Evolutionary conservation across 495 filamentous ascomycete genomes (phyloP).

Genomic region (Penicillium coffeae): DNA sequence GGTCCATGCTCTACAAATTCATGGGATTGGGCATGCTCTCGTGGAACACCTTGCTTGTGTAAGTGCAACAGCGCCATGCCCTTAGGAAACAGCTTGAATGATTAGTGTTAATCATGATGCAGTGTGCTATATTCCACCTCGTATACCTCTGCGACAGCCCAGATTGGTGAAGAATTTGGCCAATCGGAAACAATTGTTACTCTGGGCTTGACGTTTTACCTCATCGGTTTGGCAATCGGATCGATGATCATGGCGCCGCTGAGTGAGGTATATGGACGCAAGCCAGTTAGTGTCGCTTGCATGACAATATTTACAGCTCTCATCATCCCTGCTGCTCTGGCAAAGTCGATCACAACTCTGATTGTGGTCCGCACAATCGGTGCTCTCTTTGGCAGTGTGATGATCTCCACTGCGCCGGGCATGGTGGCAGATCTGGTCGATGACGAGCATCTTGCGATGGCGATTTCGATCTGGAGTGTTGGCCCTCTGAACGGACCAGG

Average conservation of each 20-base stretch:
- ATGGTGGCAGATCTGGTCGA: slow-evolving; percentile 76
- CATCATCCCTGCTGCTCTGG: slow-evolving; percentile 68
- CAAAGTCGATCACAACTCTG: slow-evolving; percentile 58
- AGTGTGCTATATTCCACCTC: slow-evolving; percentile 81
- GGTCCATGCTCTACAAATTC: slow-evolving; percentile 64
- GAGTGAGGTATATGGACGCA: slow-evolving; percentile 75
- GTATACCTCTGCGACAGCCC: slow-evolving; percentile 66
- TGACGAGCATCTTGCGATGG: slow-evolving; percentile 65
- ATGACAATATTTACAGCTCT: slow-evolving; percentile 60
- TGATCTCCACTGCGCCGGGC: slow-evolving; percentile 78
- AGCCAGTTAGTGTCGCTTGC: slow-evolving; percentile 64
- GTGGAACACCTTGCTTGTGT: slow-evolving; percentile 68
- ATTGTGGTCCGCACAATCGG: slow-evolving; percentile 71
- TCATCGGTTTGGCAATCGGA: slow-evolving; percentile 62
- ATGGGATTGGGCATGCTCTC: slow-evolving; percentile 62
- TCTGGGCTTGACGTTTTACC: slow-evolving; percentile 75
- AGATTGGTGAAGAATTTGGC: slow-evolving; percentile 64
- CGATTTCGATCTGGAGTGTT: slow-evolving; percentile 71
- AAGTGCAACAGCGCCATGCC: slow-evolving; percentile 18
- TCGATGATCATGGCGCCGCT: slow-evolving; percentile 71
- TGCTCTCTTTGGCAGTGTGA: slow-evolving; percentile 71
- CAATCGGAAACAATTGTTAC: slow-evolving; percentile 58
- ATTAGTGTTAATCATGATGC: no score
- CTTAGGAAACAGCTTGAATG: no score
- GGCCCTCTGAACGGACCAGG: slow-evolving; percentile 75